Base-by-base conservation (phyloP, 495 filamentous ascomycete genomes). In the Podospora anserina region DNA sequence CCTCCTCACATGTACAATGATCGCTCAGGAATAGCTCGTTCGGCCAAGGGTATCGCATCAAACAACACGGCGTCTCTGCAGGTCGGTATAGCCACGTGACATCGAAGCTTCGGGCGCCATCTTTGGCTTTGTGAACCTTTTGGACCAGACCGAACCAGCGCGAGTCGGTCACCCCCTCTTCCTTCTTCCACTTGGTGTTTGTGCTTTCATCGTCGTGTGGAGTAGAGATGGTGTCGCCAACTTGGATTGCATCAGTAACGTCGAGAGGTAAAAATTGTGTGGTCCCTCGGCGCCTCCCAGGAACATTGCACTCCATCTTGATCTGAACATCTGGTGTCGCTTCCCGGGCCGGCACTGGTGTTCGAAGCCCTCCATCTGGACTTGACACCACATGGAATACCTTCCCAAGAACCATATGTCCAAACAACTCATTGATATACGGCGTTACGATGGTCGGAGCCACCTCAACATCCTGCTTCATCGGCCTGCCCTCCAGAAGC, bases 21-120 rank as follows among this genome's bases (percentile, higher is more conserved):
- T 92, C 87, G 0, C 89, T 91, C 9, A 94, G 78, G 73, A 94
- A 94, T 0, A 93, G 76, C 74, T 94, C 91, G 67, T 92, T 89
- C 0, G 76, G 66, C 71, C 83, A 87, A 2, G 89, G 90, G 71
- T 93, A 94, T 19, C 81, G 79, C 78, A 87, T 86, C 16, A 82
- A 78, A 2, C 81, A 81, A 64, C 91, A 88, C 0, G 84, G 85
- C 3, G 90, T 93, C 39, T 93, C 89, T 3, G 82, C 78, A 1
- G 90, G 84, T 15, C 83, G 80, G 71, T 94, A 94, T 0, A 93
- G 72, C 91, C 91, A 94, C 3, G 89, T 82, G 4, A 91, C 84
- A 60, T 88, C 82, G 9, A 93, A 84, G 28, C 73, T 74, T 18
- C 70, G 76, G 23, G 70, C 61, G 0, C 82, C 80, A 4, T 71